phyloP scores from a whole-genome alignment of 2,329 filamentous ascomycete genomes.

The Graphiopsis chlorocephala region DNA sequence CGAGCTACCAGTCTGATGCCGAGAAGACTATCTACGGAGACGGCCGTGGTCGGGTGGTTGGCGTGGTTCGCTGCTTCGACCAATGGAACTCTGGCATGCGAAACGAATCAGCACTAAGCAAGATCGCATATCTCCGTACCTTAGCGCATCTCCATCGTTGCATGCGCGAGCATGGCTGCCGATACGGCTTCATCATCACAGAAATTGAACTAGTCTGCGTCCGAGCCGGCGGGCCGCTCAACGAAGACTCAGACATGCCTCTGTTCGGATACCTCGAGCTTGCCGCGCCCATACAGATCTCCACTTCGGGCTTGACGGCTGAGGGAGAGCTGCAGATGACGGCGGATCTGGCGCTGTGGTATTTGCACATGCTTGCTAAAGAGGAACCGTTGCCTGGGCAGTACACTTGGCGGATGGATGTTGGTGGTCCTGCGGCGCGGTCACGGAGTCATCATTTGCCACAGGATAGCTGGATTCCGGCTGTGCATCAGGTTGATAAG shows the following conservation, averaged over 20 bases:
- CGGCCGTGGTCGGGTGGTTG: conserved; percentile 63
- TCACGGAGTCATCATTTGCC: conserved; percentile 67
- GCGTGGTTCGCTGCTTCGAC: conserved; percentile 87
- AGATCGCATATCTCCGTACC: conserved; percentile 83
- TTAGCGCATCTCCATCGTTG: conserved; percentile 82
- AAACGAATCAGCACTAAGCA: conserved; percentile 76
- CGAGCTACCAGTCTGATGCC: conserved; percentile 56
- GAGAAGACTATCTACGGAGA: conserved; percentile 49
- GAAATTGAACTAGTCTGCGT: conserved; percentile 94
- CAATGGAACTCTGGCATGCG: conserved; percentile 96
- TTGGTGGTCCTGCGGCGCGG: conserved; percentile 71
- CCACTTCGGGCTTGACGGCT: conserved; percentile 37
- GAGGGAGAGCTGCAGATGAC: conserved; percentile 56
- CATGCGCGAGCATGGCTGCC: conserved; percentile 90
- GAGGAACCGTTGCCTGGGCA: conserved; percentile 60
- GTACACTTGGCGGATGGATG: conserved; percentile 64
- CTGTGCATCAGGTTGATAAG: conserved; percentile 71
- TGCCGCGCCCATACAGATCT: conserved; percentile 54
- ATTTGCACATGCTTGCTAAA: conserved; percentile 68
- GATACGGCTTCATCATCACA: conserved; percentile 94
- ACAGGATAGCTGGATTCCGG: conserved; percentile 74
- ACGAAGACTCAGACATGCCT: conserved; percentile 52
- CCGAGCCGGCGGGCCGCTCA: conserved; percentile 62
- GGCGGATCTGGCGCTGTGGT: conserved; percentile 73
- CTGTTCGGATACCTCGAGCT: conserved; percentile 90